phyloP scores from a whole-genome alignment of 768 basidiomycete genomes.

The Lactarius hengduanensis region DNA sequence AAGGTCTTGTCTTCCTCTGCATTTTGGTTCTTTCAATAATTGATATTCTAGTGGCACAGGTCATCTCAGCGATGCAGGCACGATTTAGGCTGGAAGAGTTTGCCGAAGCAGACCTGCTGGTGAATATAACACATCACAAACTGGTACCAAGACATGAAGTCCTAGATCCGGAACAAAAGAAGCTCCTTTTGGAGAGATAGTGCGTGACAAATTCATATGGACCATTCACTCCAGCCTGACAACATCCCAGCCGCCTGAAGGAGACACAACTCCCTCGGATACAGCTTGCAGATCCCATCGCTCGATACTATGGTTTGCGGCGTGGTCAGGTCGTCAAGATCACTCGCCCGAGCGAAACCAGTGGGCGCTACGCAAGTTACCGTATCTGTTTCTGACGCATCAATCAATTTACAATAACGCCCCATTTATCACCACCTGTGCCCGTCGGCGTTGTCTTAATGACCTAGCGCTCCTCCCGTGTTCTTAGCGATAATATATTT shows the following conservation, averaged over 20 bases:
- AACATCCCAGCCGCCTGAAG: slow-evolving; percentile 77
- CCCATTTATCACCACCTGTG: slow-evolving; percentile 6
- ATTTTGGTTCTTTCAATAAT: background rate
- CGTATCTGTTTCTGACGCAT: slow-evolving; percentile 75
- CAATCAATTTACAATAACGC: slow-evolving; percentile 6
- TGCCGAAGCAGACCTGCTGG: slow-evolving; percentile 91
- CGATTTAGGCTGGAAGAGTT: slow-evolving; percentile 94
- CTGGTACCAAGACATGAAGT: slow-evolving; percentile 94
- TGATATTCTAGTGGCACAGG: slow-evolving; percentile 45
- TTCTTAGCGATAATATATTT: slow-evolving; percentile 6
- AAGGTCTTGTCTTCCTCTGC: slow-evolving; percentile 57
- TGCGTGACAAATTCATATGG: slow-evolving; percentile 45
- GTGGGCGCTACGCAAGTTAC: slow-evolving; percentile 90
- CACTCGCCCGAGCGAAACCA: slow-evolving; percentile 94
- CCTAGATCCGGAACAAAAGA: slow-evolving; percentile 83
- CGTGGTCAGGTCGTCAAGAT: slow-evolving; percentile 99
- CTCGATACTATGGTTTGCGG: slow-evolving; percentile 93
- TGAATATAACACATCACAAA: slow-evolving; percentile 96
- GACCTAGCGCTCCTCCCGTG: background rate
- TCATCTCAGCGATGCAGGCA: slow-evolving; percentile 85
- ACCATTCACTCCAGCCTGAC: slow-evolving; percentile 18
- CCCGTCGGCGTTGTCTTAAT: background rate
- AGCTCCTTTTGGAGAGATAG: slow-evolving; percentile 86
- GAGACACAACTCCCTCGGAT: slow-evolving; percentile 98
- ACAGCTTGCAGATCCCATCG: slow-evolving; percentile 95